A percentile compares a stretch with the other conserved stretches of the same genome.
phyloP scores from a whole-genome alignment of 495 filamentous ascomycete species.

The Evansstolkia leycettana region DNA sequence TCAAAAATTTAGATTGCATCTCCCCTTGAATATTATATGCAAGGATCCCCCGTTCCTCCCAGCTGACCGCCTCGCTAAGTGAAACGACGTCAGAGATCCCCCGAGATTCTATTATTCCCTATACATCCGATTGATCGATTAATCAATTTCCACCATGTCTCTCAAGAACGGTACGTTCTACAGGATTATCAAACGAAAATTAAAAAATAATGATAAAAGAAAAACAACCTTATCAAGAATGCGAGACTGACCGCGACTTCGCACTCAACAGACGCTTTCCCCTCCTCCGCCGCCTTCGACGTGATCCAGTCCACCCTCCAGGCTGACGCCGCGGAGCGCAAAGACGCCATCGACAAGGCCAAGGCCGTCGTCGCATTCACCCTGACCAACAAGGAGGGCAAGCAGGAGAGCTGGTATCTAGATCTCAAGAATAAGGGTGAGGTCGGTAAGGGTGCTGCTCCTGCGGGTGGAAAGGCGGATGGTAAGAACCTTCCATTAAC shows the following conservation, averaged over 20 bases:
- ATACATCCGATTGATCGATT: too few relatives aligned
- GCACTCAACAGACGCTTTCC: conserved; percentile 70
- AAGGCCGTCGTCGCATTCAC: conserved; percentile 84
- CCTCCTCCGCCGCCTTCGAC: conserved; percentile 86
- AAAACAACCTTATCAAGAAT: too few relatives aligned
- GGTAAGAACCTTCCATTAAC: conserved; percentile 33
- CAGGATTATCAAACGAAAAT: conserved; percentile 1
- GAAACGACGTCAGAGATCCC: too few relatives aligned
- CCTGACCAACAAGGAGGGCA: conserved; percentile 72
- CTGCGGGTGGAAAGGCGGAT: conserved; percentile 61
- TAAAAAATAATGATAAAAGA: conserved; percentile 4
- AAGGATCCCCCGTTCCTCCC: too few relatives aligned
- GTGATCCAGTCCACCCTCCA: conserved; percentile 65
- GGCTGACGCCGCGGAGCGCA: conserved; percentile 57
- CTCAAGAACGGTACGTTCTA: conserved; percentile 58
- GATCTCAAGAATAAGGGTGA: conserved; percentile 84
- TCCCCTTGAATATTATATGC: too few relatives aligned
- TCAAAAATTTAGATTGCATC: too few relatives aligned
- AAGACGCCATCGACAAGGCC: conserved; percentile 78
- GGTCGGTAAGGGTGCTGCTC: conserved; percentile 61
- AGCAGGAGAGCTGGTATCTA: conserved; percentile 81
- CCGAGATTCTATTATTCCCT: too few relatives aligned
- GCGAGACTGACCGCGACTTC: too few relatives aligned
- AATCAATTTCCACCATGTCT: conserved; percentile 47
- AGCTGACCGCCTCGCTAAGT: too few relatives aligned